A percentile compares a stretch with the other conserved stretches of the same genome.
phyloP scores from a whole-genome alignment of 441 rosid genomes.

The Croton laevigatus region DNA sequence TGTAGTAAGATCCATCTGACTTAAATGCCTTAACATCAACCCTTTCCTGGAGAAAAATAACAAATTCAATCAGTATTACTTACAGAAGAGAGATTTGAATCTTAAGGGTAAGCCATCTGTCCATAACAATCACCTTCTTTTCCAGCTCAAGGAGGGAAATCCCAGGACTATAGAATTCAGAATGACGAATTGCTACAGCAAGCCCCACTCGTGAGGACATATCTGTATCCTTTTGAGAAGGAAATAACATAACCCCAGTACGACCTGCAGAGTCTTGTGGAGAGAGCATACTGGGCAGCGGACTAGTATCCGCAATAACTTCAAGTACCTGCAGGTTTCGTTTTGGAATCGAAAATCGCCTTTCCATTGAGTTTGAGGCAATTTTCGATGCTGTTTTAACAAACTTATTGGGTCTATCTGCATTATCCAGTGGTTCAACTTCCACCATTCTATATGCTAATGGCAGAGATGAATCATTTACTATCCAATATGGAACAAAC shows the following conservation, averaged over 20 bases:
- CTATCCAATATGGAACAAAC: constrained; percentile 97
- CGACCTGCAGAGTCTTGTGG: constrained; percentile 88
- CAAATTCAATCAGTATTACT: constrained; percentile 16
- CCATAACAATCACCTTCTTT: constrained; percentile 67
- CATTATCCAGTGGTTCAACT: constrained; percentile 70
- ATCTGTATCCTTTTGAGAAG: constrained; percentile 84
- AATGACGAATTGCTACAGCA: constrained; percentile 75
- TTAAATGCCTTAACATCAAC: constrained; percentile 81
- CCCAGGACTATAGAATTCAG: constrained; percentile 87
- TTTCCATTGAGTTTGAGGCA: constrained; percentile 54
- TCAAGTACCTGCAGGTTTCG: constrained; percentile 81
- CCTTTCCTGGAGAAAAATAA: constrained; percentile 70
- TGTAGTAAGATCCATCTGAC: constrained; percentile 84
- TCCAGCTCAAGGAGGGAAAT: constrained; percentile 96
- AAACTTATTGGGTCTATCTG: constrained; percentile 74
- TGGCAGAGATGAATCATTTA: constrained; percentile 75
- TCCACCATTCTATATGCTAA: constrained; percentile 87
- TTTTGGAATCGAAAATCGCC: constrained; percentile 47
- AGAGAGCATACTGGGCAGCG: constrained; percentile 96
- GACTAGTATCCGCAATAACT: constrained; percentile 85
- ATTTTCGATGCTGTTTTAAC: constrained; percentile 55
- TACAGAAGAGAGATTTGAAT: constrained; percentile 16
- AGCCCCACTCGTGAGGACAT: constrained; percentile 79
- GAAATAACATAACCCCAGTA: constrained; percentile 60
- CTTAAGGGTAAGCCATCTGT: neutral